Evolutionary conservation across 192 early-diverging fungal genomes (phyloP), one percentile per base, ranked within the genome.

Genomic region (Linnemannia exigua): DNA sequence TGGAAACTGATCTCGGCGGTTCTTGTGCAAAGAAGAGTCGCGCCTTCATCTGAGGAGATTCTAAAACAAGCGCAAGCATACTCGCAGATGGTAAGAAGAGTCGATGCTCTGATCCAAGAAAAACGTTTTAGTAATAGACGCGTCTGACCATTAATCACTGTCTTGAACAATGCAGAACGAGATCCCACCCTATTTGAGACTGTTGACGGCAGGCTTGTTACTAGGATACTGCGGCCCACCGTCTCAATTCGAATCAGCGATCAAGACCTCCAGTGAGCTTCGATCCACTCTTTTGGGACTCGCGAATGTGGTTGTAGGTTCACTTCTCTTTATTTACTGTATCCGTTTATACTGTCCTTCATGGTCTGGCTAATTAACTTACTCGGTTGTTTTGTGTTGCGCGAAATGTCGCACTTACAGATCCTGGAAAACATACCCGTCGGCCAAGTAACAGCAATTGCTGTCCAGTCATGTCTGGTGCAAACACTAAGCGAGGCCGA

Each of bases 1-100:
- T 79, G 78, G 78, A 50, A 47, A 1, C 33, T 73, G 15, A 66
- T 79, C 25, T 79, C 78, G 15, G 38, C 54, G 1, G 41, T 41
- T 25, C 71, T 79, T 36, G 14, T 15, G 0, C 38, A 36, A 11
- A 66, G 19, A 41, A 44, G 20, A 28, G 19, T 44, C 1, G 50
- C 78, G 8, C 33, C 33, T 9, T 47, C 78, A 22, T 16, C 20
- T 4, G 5, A 54, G 33, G 38, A 11, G 15, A 44, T 37, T 8
- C 19, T 79, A 17, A 28, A 71, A 31, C 33, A 61, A 54, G 33
- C 50, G 0, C 25, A 22, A 8, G 17, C 22, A 20, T 19, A 37
- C 15, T 20, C 50, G 1, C 22, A 54, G 41, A 79, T 41, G 41
- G 67, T 70, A 25, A 71, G 5, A 31, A 63, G 4, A 63, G 58